Evolutionary conservation across 2,329 filamentous ascomycete species (phyloP).

Genomic region (Sclerotinia glacialis): DNA sequence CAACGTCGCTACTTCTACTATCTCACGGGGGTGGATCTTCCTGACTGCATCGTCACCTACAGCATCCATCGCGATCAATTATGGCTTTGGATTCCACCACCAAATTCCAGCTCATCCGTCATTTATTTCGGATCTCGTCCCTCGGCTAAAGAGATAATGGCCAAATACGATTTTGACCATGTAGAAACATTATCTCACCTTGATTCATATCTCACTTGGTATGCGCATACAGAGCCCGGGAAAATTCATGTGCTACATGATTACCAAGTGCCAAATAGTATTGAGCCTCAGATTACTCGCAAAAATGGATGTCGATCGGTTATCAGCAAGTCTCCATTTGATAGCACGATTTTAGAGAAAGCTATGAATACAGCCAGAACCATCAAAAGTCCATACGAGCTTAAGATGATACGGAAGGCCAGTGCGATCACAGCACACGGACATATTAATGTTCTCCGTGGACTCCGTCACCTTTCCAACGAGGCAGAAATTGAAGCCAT

Average conservation of each 20-base stretch:
- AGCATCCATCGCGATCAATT: slow-evolving; percentile 59
- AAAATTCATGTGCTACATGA: slow-evolving; percentile 48
- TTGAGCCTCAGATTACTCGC: slow-evolving; percentile 3
- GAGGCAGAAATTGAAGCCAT: slow-evolving; percentile 82
- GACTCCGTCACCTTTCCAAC: slow-evolving; percentile 61
- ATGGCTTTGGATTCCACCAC: slow-evolving; percentile 68
- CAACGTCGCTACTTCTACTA: slow-evolving; percentile 63
- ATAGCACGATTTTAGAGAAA: slow-evolving; percentile 55
- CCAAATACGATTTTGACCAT: slow-evolving; percentile 65
- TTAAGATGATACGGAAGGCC: slow-evolving; percentile 76
- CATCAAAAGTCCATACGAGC: slow-evolving; percentile 81
- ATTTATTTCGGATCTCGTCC: slow-evolving; percentile 65
- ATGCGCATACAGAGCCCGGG: slow-evolving; percentile 42
- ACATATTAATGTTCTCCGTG: slow-evolving; percentile 69
- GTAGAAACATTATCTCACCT: slow-evolving; percentile 53
- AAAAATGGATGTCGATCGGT: slow-evolving; percentile 16
- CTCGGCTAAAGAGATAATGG: slow-evolving; percentile 58
- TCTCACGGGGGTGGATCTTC: slow-evolving; percentile 52
- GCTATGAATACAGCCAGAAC: slow-evolving; percentile 80
- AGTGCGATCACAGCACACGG: slow-evolving; percentile 76
- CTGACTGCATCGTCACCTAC: slow-evolving; percentile 56
- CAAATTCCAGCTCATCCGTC: slow-evolving; percentile 56
- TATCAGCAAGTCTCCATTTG: slow-evolving; percentile 40
- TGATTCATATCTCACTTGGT: slow-evolving; percentile 49
- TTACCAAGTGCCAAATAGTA: slow-evolving; percentile 41